Evolutionary conservation across 805 yeast genomes (phyloP), one percentile per base, ranked within the genome.

Genomic region (Metschnikowia amazonensis): DNA sequence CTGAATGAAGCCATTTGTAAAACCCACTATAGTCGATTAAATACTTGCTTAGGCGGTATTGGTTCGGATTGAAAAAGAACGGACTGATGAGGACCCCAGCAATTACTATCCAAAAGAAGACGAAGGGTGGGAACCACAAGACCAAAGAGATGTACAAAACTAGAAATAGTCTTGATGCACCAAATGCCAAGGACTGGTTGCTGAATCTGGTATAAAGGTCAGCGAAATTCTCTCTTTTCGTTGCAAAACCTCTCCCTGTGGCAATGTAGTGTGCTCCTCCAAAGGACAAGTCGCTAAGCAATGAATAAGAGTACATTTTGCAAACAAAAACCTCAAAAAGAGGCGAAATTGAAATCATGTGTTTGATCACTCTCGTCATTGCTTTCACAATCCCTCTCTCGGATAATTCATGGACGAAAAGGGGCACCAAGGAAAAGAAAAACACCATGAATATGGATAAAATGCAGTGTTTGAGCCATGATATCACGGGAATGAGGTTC

Each of bases 51-150:
- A 95, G 85, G 42, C 97, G 82, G 68, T 90, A 94, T 75, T 94
- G 98, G 72, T 92, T 97, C 39, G 99, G 99, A 72, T 94, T 94
- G 81, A 89, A 94, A 50, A 94, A 63, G 67, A 92, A 89, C 60
- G 99, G 99, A 40, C 98, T 84, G 57, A 89, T 80, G 71, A 89
- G 78, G 71, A 94, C 77, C 3, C 98, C 87, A 39, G 89, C 76
- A 57, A 89, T 74, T 16, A 96, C 85, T 48, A 94, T 84, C 97
- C 98, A 94, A 81, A 94, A 94, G 97, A 97, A 94, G 52, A 92
- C 69, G 58, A 94, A 75, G 35, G 97, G 87, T 20, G 96, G 85
- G 70, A 88, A 95, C 98, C 98, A 86, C 60, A 81, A 82, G 24
- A 89, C 76, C 57, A 81, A 80, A 16, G 54, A 43, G 17, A 54